Base-by-base conservation (phyloP, 768 basidiomycete species). In the Pholiota conissans region DNA sequence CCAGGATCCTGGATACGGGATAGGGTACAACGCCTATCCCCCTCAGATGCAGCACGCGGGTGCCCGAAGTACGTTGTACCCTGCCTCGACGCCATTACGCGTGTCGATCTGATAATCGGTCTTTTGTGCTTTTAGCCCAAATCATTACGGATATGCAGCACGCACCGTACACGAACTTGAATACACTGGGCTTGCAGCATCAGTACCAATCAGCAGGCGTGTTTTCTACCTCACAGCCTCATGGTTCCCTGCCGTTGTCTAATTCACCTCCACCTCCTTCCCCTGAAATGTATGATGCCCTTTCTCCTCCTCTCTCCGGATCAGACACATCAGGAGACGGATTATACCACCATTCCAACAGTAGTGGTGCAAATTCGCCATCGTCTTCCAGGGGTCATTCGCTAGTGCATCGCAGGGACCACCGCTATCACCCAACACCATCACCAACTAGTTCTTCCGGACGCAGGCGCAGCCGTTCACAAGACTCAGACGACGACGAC, bases 301-400 rank as follows among this genome's bases (percentile, higher is more conserved):
- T 91, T 66, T 91, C 90, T 56, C 91, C 91, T 71, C 89, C 88
- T 76, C 79, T 91, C 70, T 92, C 90, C 79, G 90, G 90, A 77
- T 92, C 91, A 76, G 91, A 93, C 76, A 90, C 89, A 71, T 92
- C 91, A 69, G 89, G 80, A 65, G 90, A 91, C 83, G 89, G 88
- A 67, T 72, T 86, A 59, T 87, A 91, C 80, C 86, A 89, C 76
- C 83, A 83, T 67, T 89, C 89, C 60, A 90, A 90, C 77, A 84
- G 83, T 69, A 88, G 85, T 70, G 84, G 85, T 70, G 83, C 86
- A 54, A 88, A 87, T 66, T 92, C 91, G 61, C 87, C 90, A 48
- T 83, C 88, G 27, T 89, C 89, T 34, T 91, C 90, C 54, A 79
- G 90, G 69, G 87, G 80, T 45, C 83, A 85, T 71, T 85, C 84